phyloP scores from a whole-genome alignment of 2,329 filamentous ascomycete genomes.

The Ciborinia camelliae region DNA sequence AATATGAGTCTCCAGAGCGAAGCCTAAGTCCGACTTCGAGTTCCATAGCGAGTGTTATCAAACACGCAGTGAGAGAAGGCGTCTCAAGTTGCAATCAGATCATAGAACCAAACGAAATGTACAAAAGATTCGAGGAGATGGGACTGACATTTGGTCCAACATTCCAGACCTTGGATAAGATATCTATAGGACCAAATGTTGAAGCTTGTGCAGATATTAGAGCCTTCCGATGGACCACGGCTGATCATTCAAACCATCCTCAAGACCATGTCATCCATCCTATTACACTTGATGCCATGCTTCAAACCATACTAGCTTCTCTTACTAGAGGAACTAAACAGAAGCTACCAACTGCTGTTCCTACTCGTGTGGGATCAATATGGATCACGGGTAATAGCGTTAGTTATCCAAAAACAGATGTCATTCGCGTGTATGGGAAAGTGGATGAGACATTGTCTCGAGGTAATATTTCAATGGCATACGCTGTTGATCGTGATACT shows the following conservation, averaged over 20 bases:
- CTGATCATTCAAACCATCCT: constrained; percentile 9
- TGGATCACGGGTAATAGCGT: not conserved
- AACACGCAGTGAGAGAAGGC: not conserved
- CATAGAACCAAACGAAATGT: not conserved
- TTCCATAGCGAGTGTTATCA: not conserved
- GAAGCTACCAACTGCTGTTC: not conserved
- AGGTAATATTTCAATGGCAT: not conserved
- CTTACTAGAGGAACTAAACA: constrained; percentile 23
- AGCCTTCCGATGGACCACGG: constrained; percentile 36
- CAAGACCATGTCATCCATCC: constrained; percentile 52
- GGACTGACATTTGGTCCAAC: not conserved
- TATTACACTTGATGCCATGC: constrained; percentile 51
- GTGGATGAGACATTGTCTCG: not conserved
- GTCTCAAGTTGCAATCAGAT: not conserved
- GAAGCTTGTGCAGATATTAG: constrained; percentile 13
- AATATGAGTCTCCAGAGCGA: not conserved
- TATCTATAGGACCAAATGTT: not conserved
- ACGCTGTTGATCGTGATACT: not conserved
- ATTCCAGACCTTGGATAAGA: not conserved
- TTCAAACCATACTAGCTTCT: constrained; percentile 15
- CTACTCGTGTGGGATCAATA: not conserved
- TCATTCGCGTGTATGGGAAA: not conserved
- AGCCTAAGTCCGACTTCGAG: not conserved
- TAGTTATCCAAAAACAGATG: not conserved
- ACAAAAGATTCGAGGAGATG: not conserved